These are phyloP conservation scores for Corynespora cassiicola DNA, from an alignment of 2,329 filamentous ascomycete genomes.

Conservation along the genomic window DNA sequence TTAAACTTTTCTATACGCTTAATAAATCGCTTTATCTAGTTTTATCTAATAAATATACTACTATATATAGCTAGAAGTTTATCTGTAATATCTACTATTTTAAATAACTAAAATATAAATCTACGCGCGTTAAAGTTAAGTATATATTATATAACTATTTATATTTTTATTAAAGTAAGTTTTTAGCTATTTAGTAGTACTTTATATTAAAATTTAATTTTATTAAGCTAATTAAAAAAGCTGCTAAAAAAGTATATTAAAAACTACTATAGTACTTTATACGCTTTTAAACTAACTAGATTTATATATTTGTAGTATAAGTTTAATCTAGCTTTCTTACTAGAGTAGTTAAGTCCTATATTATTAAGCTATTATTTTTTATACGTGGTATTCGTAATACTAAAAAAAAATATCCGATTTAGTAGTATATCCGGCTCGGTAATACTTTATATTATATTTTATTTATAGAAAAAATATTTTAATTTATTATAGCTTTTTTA, in stretches of 20 bases:
- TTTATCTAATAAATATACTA: slow-evolving; percentile 15
- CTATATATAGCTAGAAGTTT: slow-evolving; percentile 18
- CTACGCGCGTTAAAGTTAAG: slow-evolving; percentile 19
- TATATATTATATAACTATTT: slow-evolving; percentile 20
- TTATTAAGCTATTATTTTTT: slow-evolving; percentile 1
- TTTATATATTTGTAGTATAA: slow-evolving; percentile 6
- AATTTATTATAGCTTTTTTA: too few relatives aligned
- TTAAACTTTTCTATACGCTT: slow-evolving; percentile 17
- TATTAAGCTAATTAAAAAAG: neutral
- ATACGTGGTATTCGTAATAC: neutral
- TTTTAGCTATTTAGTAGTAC: slow-evolving; percentile 7
- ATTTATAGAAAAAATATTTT: neutral
- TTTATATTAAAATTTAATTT: neutral
- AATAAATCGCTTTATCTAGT: slow-evolving; percentile 17
- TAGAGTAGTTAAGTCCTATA: neutral
- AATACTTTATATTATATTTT: slow-evolving; percentile 2
- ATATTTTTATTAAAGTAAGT: slow-evolving; percentile 16
- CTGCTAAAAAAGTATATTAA: slow-evolving; percentile 1
- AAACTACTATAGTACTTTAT: slow-evolving; percentile 2
- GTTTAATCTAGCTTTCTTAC: slow-evolving; percentile 7
- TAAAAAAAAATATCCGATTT: slow-evolving; percentile 2
- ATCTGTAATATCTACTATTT: slow-evolving; percentile 25
- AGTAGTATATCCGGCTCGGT: neutral
- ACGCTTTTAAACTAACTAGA: slow-evolving; percentile 5
- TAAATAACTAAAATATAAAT: slow-evolving; percentile 12